Evolutionary conservation across 176 grass and related monocot genomes (phyloP), one percentile per base, ranked within the genome.

Genomic region (Eleusine coracana): DNA sequence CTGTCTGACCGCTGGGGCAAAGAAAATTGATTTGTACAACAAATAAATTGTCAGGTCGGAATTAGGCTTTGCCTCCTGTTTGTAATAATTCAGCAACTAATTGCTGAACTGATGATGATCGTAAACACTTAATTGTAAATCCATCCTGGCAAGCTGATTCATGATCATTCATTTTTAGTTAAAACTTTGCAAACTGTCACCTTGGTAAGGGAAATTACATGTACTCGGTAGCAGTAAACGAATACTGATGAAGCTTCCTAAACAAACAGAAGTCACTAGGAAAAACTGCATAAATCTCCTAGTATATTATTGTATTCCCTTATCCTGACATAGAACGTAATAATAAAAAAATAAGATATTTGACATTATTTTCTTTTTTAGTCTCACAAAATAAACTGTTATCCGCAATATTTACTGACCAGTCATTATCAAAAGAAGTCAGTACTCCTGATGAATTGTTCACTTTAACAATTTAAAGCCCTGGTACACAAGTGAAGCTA

Each of bases 71-170:
- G 18, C 5, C 52, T 21, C 17, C 52, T 56, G 7, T 2, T 56
- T 56, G 16, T 56, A 56, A 21, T 4, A 56, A 17, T 56, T 56
- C 15, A 56, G 52, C 16, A 56, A 18, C 16, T 56, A 18, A 56
- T 21, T 56, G 6, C 14, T 17, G 15, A 21, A 56, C 17, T 56
- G 52, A 21, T 56, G 52, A 17, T 7, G 1, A 7, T 60, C 3
- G 61, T 69, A 60, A 27, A n/a, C 18, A 74, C 27, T 56, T 54
- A 36, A 66, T 55, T 17, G 23, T 2, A 65, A 80, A 86, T 11
- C 41, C 28, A 38, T 56, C 52, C 17, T 6, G 69, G 56, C 25
- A 73, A 79, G 72, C 7, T 51, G 71, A 15, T 55, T 42, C 39
- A 9, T 73, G 44, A 46, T 46, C 44, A 46, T 46, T 46, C 45